Evolutionary conservation across 192 early-diverging fungal genomes (phyloP).

Genomic region (Umbelopsis sp.): DNA sequence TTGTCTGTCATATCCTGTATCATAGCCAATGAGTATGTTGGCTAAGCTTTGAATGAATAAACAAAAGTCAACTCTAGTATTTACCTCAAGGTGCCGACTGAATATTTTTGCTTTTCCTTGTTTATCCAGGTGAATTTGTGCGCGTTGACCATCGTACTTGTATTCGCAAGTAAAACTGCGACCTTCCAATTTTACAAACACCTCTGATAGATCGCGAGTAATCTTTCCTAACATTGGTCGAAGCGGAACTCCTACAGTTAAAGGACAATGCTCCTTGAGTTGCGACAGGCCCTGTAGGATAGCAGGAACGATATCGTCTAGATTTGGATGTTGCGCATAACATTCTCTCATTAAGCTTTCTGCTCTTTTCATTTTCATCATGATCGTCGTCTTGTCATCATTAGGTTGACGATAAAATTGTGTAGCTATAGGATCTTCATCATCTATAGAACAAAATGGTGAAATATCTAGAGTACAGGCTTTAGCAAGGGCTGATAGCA

Average conservation of each 20-base stretch:
- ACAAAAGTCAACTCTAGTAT: neutral
- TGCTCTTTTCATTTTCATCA: constrained; percentile 37
- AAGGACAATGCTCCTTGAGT: constrained; percentile 1
- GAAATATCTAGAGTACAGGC: constrained; percentile 51
- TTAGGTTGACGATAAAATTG: constrained; percentile 2
- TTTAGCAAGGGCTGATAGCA: constrained; percentile 74
- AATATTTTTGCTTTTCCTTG: constrained; percentile 69
- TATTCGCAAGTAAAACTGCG: constrained; percentile 84
- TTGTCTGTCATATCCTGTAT: constrained; percentile 68
- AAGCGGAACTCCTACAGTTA: constrained; percentile 58
- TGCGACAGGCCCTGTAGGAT: neutral
- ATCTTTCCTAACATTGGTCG: constrained; percentile 93
- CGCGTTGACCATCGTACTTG: constrained; percentile 92
- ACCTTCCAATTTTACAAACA: constrained; percentile 80
- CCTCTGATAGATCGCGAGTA: constrained; percentile 76
- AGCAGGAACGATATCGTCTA: constrained; percentile 70
- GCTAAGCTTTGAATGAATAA: neutral
- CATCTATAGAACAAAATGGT: neutral
- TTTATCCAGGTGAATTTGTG: constrained; percentile 77
- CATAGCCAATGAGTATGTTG: neutral
- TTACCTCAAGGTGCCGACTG: constrained; percentile 76
- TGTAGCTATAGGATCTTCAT: neutral
- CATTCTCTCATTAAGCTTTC: constrained; percentile 54
- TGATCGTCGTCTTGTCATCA: constrained; percentile 32
- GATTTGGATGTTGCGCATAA: constrained; percentile 77